Evolutionary conservation across 805 yeast genomes (phyloP), one percentile per base, ranked within the genome.

Genomic region (Candida maesae): DNA sequence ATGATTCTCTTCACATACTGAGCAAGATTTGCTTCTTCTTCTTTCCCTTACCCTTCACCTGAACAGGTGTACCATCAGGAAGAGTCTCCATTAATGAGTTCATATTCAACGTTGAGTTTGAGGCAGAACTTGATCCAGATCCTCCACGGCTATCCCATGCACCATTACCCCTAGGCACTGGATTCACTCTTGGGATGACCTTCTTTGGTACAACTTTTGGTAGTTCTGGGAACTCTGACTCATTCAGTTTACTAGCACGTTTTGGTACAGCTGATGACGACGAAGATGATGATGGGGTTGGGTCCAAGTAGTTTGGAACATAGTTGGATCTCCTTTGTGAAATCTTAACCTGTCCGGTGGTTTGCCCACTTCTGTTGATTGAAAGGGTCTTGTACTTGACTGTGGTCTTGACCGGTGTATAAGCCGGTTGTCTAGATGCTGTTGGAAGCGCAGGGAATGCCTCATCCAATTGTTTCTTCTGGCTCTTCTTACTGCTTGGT

Each of bases 101-200:
- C 42, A 61, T 31, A 42, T 55, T 56, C 37, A 40, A 3, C 4
- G 31, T 42, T 1, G 49, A 37, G 18, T 18, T 35, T 4, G 44
- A 36, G 2, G 40, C 33, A 6, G 44, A 39, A 1, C 46, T 33
- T 6, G 39, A 36, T 8, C 35, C 33, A 29, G 53, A 25, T 25
- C 28, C 18, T 8, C 44, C 16, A 16, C 41, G 26, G 3, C 39
- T 15, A 17, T 45, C 52, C 72, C 71, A 63, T n/a, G 58, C 49
- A 24, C 67, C 61, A 19, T 67, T 66, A 30, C 63, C 65, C n/a
- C 61, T 56, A 13, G 49, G 61, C 28, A 70, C 60, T 7, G 80
- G 78, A 35, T 77, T 78, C 4, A 83, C 85, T 30, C 84, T 68
- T 2, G 89, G 86, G 39, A 52, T 52, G 15, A 75, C 68, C 36